phyloP scores from a whole-genome alignment of 2,329 filamentous ascomycete genomes.

The Hypoxylon sp. region DNA sequence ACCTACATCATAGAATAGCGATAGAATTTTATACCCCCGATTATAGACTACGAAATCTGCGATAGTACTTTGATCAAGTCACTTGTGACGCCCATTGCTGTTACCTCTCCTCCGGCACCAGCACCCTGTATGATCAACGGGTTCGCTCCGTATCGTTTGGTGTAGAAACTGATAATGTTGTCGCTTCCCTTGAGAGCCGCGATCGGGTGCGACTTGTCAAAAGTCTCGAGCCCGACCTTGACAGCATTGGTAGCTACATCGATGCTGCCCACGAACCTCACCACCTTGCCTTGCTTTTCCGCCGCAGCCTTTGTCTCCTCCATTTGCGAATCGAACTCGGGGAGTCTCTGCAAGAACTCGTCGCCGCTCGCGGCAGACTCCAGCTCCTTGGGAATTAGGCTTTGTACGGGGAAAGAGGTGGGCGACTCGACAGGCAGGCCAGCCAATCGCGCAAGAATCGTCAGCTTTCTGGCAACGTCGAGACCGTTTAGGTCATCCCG shows the following conservation, averaged over 20 bases:
- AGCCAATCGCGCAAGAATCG: slow-evolving; percentile 87
- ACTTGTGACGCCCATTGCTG: slow-evolving; percentile 95
- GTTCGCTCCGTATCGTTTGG: slow-evolving; percentile 89
- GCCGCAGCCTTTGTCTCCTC: slow-evolving; percentile 86
- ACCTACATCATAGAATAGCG: slow-evolving; percentile 16
- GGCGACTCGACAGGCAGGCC: slow-evolving; percentile 84
- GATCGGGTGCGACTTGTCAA: slow-evolving; percentile 88
- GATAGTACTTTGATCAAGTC: slow-evolving; percentile 90
- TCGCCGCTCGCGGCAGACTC: slow-evolving; percentile 79
- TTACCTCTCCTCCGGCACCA: slow-evolving; percentile 93
- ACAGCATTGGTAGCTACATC: slow-evolving; percentile 82
- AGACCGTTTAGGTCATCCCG: slow-evolving; percentile 87
- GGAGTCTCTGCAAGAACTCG: slow-evolving; percentile 84
- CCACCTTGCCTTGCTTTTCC: slow-evolving; percentile 86
- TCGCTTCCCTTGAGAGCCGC: slow-evolving; percentile 95
- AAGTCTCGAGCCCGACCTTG: slow-evolving; percentile 91
- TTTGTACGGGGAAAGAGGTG: slow-evolving; percentile 91
- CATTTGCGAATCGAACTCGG: slow-evolving; percentile 89
- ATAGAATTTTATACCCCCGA: slow-evolving; percentile 23
- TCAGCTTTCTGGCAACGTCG: slow-evolving; percentile 94
- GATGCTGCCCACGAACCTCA: slow-evolving; percentile 93
- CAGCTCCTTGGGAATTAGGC: slow-evolving; percentile 87
- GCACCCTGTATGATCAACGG: slow-evolving; percentile 95
- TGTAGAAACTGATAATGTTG: slow-evolving; percentile 99
- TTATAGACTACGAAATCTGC: slow-evolving; percentile 63